Conservation (phyloP, 129 eudicot species). For the Flaveria robusta region DNA sequence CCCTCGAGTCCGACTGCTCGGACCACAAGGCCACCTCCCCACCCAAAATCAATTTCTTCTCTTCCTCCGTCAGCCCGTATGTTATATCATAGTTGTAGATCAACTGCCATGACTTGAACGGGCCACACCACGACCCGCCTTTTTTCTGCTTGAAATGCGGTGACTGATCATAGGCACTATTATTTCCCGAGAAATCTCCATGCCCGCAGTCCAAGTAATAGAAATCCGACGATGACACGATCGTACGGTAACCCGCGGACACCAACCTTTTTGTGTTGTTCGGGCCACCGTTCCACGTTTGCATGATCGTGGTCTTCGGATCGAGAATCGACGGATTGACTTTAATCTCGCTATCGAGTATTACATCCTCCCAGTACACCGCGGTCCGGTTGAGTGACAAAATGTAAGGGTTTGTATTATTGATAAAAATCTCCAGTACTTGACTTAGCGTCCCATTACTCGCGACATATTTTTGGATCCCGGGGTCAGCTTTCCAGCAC, state of each 20-base stretch:
- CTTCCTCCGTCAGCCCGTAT: conserved; percentile 51
- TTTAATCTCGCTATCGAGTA: conserved; percentile 54
- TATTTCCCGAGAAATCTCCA: conserved; percentile 75
- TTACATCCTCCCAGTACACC: conserved; percentile 88
- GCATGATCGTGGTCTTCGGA: conserved; percentile 59
- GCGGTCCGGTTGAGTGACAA: conserved; percentile 61
- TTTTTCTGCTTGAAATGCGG: conserved; percentile 52
- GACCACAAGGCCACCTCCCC: conserved; percentile 97
- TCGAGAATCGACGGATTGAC: conserved; percentile 56
- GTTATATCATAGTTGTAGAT: conserved; percentile 89
- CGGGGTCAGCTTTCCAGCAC: conserved; percentile 80
- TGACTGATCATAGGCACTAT: conserved; percentile 51
- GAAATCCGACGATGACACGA: conserved; percentile 71
- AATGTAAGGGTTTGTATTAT: conserved; percentile 62
- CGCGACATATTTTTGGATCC: conserved; percentile 53
- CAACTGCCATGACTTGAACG: conserved; percentile 86
- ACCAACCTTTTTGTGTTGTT: conserved; percentile 74
- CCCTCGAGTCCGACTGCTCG: conserved; percentile 78
- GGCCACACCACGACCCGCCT: conserved; percentile 96
- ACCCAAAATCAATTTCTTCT: conserved; percentile 75
- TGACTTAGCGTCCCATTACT: conserved; percentile 64
- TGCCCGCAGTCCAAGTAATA: conserved; percentile 96
- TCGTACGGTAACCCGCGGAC: conserved; percentile 70
- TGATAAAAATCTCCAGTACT: conserved; percentile 66
- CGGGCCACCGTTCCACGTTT: conserved; percentile 84